phyloP scores from a whole-genome alignment of 2,329 filamentous ascomycete species.

The Pleurostoma richardsiae region DNA sequence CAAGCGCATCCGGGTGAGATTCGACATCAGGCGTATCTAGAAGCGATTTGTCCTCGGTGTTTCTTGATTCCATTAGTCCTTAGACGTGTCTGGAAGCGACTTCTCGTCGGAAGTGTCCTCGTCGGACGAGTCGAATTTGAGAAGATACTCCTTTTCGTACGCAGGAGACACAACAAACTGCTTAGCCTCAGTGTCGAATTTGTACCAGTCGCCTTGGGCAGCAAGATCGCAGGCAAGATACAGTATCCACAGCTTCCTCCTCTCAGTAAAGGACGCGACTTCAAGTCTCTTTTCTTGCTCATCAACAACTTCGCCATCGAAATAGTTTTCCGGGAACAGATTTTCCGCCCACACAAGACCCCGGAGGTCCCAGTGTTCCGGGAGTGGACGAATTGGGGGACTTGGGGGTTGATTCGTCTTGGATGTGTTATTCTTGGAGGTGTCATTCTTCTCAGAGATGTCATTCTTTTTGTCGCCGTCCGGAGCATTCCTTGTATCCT shows the following conservation, averaged over 20 bases:
- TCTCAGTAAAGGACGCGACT: constrained; percentile 50
- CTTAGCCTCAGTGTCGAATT: constrained; percentile 30
- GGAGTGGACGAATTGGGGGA: constrained; percentile 59
- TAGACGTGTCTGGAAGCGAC: too few species aligned
- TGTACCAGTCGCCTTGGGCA: constrained; percentile 33
- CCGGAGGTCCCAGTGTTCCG: constrained; percentile 64
- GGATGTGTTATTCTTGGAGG: too few species aligned
- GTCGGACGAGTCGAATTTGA: too few species aligned
- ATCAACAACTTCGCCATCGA: constrained; percentile 51
- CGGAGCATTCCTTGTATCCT: too few species aligned
- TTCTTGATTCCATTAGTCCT: too few species aligned
- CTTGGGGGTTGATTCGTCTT: too few species aligned
- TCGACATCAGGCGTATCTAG: too few species aligned
- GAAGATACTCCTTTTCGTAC: constrained; percentile 25
- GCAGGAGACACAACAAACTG: constrained; percentile 31
- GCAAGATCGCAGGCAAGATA: constrained; percentile 50
- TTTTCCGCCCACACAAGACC: constrained; percentile 56
- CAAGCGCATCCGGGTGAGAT: too few species aligned
- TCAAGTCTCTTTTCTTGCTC: constrained; percentile 66
- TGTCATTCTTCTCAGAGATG: too few species aligned
- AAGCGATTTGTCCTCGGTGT: too few species aligned
- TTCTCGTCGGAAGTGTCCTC: too few species aligned
- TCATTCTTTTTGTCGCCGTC: too few species aligned
- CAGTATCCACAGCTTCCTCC: constrained; percentile 54
- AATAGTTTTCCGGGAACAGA: constrained; percentile 57